phyloP scores from a whole-genome alignment of 176 grass and related monocot genomes.

The Ensete ventricosum region DNA sequence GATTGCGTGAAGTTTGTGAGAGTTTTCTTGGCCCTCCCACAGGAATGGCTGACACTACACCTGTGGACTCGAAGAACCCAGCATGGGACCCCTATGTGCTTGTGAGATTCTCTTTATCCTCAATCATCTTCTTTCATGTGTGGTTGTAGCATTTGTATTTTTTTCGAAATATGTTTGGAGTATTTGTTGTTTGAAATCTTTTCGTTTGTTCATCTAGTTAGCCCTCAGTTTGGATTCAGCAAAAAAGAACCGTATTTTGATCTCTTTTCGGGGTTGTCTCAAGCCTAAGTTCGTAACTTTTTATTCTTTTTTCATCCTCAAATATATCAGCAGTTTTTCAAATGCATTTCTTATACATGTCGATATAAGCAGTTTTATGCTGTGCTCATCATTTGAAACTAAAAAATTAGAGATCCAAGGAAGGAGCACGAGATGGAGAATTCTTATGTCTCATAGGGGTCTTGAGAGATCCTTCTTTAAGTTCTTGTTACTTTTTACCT shows the following conservation, averaged over 20 bases:
- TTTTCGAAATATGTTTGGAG: no score
- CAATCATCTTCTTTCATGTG: background rate
- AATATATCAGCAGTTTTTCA: background rate
- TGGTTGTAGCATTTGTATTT: no score
- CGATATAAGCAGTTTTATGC: no score
- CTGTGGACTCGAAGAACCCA: constrained; percentile 34
- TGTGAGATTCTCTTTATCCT: constrained; percentile 42
- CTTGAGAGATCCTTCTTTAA: no score
- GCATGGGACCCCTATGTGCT: constrained; percentile 76
- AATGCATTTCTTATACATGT: background rate
- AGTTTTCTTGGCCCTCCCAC: constrained; percentile 79
- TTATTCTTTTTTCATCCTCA: background rate
- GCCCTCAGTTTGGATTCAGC: background rate
- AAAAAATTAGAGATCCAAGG: no score
- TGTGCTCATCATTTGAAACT: no score
- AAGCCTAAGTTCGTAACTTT: background rate
- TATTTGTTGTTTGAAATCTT: no score
- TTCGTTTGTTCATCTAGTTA: background rate
- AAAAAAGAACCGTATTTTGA: no score
- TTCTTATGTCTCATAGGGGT: no score
- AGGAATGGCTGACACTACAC: constrained; percentile 34
- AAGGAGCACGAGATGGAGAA: no score
- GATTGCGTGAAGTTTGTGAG: constrained; percentile 75
- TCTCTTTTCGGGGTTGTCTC: no score
- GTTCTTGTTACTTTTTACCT: background rate